phyloP scores from a whole-genome alignment of 768 basidiomycete genomes.

The Hericium coralloides region DNA sequence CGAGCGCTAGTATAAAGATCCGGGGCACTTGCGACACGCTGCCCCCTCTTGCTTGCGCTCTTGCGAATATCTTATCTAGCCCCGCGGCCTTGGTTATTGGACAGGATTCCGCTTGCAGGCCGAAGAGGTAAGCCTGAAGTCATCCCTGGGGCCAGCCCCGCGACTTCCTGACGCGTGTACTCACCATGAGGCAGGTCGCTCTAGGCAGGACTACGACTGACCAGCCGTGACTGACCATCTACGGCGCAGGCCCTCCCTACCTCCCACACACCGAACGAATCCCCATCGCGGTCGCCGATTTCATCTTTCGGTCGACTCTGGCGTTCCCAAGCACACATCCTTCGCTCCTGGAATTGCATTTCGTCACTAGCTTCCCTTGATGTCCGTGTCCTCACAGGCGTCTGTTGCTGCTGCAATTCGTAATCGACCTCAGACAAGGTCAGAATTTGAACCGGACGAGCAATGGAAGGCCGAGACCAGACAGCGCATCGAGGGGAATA shows the following conservation, averaged over 20 bases:
- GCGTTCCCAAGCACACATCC: not conserved
- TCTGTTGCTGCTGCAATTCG: not conserved
- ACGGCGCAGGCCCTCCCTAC: conserved; percentile 2
- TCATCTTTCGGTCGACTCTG: not conserved
- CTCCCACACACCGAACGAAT: conserved; percentile 3
- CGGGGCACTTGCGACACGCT: not conserved
- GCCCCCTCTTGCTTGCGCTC: not conserved
- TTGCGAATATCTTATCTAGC: not conserved
- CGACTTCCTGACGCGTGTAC: conserved; percentile 12
- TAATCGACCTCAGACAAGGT: not conserved
- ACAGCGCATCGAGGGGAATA: conserved; percentile 8
- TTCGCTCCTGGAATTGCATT: not conserved
- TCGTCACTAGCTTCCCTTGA: not conserved
- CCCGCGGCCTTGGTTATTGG: not conserved
- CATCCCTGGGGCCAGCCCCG: conserved; percentile 9
- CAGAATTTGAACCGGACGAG: conserved; percentile 10
- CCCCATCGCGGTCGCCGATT: conserved; percentile 4
- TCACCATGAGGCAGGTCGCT: conserved; percentile 15
- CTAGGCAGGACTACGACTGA: not conserved
- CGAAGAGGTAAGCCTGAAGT: conserved; percentile 3
- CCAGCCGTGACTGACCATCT: conserved; percentile 3
- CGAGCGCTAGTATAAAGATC: not conserved
- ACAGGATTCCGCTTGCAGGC: not conserved
- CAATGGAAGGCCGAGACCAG: conserved; percentile 10
- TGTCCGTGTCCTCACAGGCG: conserved; percentile 1